Percentiles rank a stretch among this genome's conserved stretches.
Evolutionary conservation across 352 stramenopile species (phyloP).

Genomic region (Pythium diclinum): DNA sequence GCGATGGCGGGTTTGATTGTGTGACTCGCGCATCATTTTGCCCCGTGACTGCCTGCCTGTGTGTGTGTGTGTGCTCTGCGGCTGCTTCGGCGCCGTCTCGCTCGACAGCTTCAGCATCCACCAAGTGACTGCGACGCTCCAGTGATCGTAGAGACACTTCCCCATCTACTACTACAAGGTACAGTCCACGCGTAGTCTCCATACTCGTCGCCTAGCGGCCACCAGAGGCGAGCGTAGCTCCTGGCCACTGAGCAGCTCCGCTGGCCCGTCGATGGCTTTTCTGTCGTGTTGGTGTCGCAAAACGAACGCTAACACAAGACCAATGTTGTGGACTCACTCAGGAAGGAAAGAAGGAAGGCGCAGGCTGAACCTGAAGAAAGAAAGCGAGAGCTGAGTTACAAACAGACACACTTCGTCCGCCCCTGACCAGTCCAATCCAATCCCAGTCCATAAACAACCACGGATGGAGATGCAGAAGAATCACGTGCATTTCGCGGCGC

Average conservation of each 20-base stretch:
- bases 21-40: background rate
- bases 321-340: background rate
- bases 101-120: too few species aligned
- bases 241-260: background rate
- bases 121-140: background rate
- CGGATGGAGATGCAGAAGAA: background rate
- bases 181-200: too few species aligned
- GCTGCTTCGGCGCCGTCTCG: background rate
- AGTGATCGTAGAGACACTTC: background rate
- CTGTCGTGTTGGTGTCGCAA: background rate
- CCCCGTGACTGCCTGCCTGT: background rate
- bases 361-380: too few species aligned
- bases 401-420: too few species aligned
- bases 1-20: background rate
- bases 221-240: background rate
- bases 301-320: background rate
- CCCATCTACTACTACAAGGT: too few species aligned
- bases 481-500: constrained; percentile 12
- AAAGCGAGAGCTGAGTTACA: too few species aligned
- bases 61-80: background rate
- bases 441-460: background rate
- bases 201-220: background rate
- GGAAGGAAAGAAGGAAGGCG: background rate
- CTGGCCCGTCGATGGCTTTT: background rate
- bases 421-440: background rate